Conservation (phyloP, 768 basidiomycete species). For the Lactifluus volemus region DNA sequence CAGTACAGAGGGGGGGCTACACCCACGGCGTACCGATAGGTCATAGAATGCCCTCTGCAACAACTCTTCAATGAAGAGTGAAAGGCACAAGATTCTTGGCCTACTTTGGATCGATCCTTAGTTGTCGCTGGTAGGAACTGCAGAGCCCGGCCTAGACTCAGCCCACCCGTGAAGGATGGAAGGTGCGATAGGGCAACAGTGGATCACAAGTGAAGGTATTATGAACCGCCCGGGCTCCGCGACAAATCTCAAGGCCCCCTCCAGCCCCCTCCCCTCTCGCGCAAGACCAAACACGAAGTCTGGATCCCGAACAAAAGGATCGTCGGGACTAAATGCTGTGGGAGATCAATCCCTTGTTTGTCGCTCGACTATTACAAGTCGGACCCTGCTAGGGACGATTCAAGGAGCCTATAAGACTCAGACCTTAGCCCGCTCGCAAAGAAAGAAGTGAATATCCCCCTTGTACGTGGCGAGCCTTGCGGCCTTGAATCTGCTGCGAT, state of each 20-base stretch:
- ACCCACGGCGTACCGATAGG: background rate
- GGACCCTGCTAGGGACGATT: conserved; percentile 56
- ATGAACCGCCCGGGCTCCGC: conserved; percentile 14
- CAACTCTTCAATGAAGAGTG: background rate
- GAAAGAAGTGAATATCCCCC: conserved; percentile 22
- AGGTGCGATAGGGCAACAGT: conserved; percentile 15
- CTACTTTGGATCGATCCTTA: background rate
- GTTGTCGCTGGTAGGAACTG: background rate
- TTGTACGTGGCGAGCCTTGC: conserved; percentile 59
- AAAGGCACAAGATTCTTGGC: background rate
- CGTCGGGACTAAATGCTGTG: conserved; percentile 32
- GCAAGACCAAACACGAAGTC: conserved; percentile 15
- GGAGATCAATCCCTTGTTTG: conserved; percentile 53
- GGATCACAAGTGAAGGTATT: background rate
- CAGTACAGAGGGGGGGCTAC: background rate
- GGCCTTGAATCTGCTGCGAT: conserved; percentile 45
- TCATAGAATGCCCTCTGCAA: background rate
- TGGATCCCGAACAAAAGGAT: conserved; percentile 35
- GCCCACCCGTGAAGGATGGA: conserved; percentile 13
- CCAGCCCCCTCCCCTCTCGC: conserved; percentile 14
- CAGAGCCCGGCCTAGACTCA: conserved; percentile 5
- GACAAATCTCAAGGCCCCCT: conserved; percentile 17
- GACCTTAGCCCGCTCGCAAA: conserved; percentile 78
- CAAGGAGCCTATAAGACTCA: conserved; percentile 60
- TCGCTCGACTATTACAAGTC: conserved; percentile 47